Conservation (phyloP, 495 filamentous ascomycete genomes). For the Penicillium pulvis region DNA sequence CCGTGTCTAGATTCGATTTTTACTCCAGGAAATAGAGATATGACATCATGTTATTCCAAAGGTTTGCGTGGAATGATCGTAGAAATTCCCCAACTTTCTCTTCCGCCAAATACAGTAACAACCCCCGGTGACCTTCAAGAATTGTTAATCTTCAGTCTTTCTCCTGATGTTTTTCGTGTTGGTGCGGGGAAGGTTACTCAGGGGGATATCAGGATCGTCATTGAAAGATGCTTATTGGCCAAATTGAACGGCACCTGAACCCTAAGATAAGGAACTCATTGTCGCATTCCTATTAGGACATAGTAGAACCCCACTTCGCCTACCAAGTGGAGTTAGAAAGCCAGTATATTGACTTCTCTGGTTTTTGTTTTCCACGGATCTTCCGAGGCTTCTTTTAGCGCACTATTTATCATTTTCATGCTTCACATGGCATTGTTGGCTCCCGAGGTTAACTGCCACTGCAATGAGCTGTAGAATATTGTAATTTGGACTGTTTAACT, state of each 20-base stretch:
- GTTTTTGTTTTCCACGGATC: not conserved
- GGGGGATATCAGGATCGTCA: slow-evolving; percentile 19
- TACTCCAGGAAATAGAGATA: too few relatives aligned
- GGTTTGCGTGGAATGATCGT: too few relatives aligned
- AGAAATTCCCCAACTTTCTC: too few relatives aligned
- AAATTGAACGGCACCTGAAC: slow-evolving; percentile 4
- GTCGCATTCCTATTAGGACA: not conserved
- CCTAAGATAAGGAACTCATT: slow-evolving; percentile 2
- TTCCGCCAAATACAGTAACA: too few relatives aligned
- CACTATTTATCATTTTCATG: not conserved
- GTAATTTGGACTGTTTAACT: too few relatives aligned
- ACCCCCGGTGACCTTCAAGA: too few relatives aligned
- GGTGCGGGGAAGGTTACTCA: slow-evolving; percentile 6
- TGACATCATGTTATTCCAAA: too few relatives aligned
- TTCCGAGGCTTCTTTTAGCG: not conserved
- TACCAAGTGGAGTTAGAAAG: not conserved
- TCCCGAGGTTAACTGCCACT: not conserved
- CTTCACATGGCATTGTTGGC: not conserved
- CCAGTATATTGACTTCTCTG: not conserved
- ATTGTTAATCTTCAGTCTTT: not conserved
- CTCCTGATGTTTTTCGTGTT: not conserved
- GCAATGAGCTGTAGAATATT: not conserved
- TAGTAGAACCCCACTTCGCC: not conserved
- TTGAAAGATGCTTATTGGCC: not conserved
- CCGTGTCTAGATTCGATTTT: too few relatives aligned